A percentile compares a stretch with the other conserved stretches of the same genome.
Conservation (phyloP, 768 basidiomycete genomes). For the Suillus spraguei region DNA sequence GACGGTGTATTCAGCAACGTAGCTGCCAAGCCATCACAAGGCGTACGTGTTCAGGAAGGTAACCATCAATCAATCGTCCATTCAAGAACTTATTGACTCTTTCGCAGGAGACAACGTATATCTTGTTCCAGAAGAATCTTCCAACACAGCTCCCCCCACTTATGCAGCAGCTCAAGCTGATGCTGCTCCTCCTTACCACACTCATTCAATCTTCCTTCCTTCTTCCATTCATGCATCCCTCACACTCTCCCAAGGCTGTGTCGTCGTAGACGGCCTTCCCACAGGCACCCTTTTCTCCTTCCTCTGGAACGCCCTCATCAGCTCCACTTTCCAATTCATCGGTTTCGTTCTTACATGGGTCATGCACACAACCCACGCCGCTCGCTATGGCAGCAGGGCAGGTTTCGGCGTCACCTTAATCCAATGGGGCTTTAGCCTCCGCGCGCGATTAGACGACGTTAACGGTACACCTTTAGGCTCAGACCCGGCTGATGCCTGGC, state of each 20-base stretch:
- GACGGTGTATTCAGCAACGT: slow-evolving; percentile 97
- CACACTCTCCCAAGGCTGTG: slow-evolving; percentile 53
- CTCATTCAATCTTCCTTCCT: slow-evolving; percentile 94
- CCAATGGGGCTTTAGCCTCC: slow-evolving; percentile 88
- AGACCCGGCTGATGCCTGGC: slow-evolving; percentile 32
- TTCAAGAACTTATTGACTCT: slow-evolving; percentile 8
- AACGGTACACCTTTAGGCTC: slow-evolving; percentile 37
- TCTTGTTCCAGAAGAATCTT: slow-evolving; percentile 79
- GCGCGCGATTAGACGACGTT: slow-evolving; percentile 50
- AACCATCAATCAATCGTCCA: slow-evolving; percentile 21
- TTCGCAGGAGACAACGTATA: slow-evolving; percentile 66
- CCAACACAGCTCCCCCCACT: slow-evolving; percentile 86
- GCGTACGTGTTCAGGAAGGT: slow-evolving; percentile 65
- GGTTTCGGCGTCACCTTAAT: slow-evolving; percentile 96
- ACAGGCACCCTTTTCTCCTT: slow-evolving; percentile 84
- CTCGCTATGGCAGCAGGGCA: slow-evolving; percentile 89
- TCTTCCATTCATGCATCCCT: slow-evolving; percentile 49
- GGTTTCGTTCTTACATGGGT: slow-evolving; percentile 93
- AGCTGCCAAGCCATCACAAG: slow-evolving; percentile 79
- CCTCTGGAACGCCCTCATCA: slow-evolving; percentile 91
- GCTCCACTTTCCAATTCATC: slow-evolving; percentile 96
- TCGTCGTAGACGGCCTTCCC: slow-evolving; percentile 89
- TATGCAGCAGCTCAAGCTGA: slow-evolving; percentile 93
- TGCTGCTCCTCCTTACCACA: slow-evolving; percentile 97
- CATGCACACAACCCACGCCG: slow-evolving; percentile 90